Evolutionary conservation across 176 grass and related monocot genomes (phyloP).

Genomic region (maize (Zea mays)): Zm-B73-REFERENCE-NAM-5.0 NC_050105.1:100261501-100262000

Average conservation of each 20-base stretch:
- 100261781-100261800: conserved; percentile 95
- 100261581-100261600: conserved; percentile 78
- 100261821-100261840: conserved; percentile 88
- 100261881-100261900: conserved; percentile 91
- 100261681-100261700: conserved; percentile 92
- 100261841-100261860: conserved; percentile 96
- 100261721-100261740: conserved; percentile 92
- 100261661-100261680: conserved; percentile 92
- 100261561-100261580: conserved; percentile 94
- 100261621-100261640: conserved; percentile 99
- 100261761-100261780: conserved; percentile 94
- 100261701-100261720: conserved; percentile 99
- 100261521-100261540: conserved; percentile 92
- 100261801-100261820: conserved; percentile 99
- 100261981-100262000: conserved; percentile 92
- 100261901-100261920: conserved; percentile 91
- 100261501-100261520: conserved; percentile 97
- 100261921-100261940: conserved; percentile 95
- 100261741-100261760: conserved; percentile 99
- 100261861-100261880: conserved; percentile 99
- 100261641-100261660: conserved; percentile 89
- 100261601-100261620: conserved; percentile 84
- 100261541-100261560: conserved; percentile 89
- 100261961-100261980: conserved; percentile 84
- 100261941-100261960: conserved; percentile 96